Base-by-base conservation (phyloP, 768 basidiomycete species). In the Boletellus ananas region DNA sequence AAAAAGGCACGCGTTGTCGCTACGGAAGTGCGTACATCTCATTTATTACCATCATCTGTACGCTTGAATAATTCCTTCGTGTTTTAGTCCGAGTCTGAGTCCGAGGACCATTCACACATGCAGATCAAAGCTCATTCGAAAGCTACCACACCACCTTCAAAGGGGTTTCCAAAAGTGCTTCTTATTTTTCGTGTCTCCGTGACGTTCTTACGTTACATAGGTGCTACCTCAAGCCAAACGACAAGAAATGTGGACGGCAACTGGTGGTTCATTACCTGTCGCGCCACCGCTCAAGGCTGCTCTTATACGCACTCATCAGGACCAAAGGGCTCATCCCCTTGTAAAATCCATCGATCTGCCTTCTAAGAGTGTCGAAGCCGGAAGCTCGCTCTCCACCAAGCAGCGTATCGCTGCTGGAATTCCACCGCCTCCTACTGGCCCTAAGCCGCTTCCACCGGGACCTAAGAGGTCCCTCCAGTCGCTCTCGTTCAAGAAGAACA, bases 351-450 rank as follows among this genome's bases (percentile, higher is more conserved):
- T 70, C 33, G 45, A 40, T 45, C 34, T 68, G 31, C 50, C 65
- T 1, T 40, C 63, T 29, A 20, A 49, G 27, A 65, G 53, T 18
- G 54, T 63, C 25, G 65, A 55, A 36, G 56, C 55, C 38, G 66
- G 65, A 31, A 73, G 70, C 50, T 70, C 72, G 10, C 70, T 82
- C 25, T 68, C 73, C 33, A 82, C 79, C 2, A 82, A 81, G 58
- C 74, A 79, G 45, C 72, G 78, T 6, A 58, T 82, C 6, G 68
- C 71, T 21, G 70, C 72, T 37, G 69, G 67, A 10, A 74, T 76
- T 13, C 60, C 73, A 20, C 67, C 61, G 9, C 72, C 69, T 18
- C 55, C 39, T 20, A 43, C 62, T 12, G 55, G 54, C 3, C 73
- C 78, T 0, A 80, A 71, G 55, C 63, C 66, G 1, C 62, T 67